These are phyloP conservation scores for Pyrus bretschneideri DNA, from an alignment of 306 rosid genomes.

Conservation along the genomic window DNA sequence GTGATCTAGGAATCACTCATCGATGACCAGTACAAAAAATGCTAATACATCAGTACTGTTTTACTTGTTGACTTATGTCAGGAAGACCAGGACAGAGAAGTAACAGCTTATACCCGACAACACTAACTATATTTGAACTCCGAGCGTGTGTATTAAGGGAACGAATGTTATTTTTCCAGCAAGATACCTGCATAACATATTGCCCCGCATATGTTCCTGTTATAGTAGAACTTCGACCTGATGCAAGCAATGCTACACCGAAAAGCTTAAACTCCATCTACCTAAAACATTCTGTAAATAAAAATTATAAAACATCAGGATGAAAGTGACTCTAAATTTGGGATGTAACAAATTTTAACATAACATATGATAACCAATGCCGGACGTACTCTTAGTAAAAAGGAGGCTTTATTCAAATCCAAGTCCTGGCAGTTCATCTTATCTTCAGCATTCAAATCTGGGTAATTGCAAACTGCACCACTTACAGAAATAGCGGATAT, in stretches of 20 bases:
- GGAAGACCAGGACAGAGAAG: neutral
- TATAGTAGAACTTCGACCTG: constrained; percentile 98
- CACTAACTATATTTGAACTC: neutral
- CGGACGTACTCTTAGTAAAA: constrained; percentile 66
- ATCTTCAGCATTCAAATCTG: constrained; percentile 60
- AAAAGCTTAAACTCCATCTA: constrained; percentile 94
- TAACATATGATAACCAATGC: neutral
- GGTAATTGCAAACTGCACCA: constrained; percentile 78
- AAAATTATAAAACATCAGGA: neutral
- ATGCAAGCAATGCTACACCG: constrained; percentile 88
- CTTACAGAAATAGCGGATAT: constrained; percentile 83
- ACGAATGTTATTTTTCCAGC: neutral
- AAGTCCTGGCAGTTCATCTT: constrained; percentile 64
- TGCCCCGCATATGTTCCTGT: constrained; percentile 99
- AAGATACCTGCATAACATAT: constrained; percentile 92
- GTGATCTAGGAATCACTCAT: neutral
- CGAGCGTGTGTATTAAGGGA: neutral
- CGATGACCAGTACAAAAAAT: neutral
- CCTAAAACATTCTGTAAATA: constrained; percentile 78
- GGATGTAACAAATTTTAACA: neutral
- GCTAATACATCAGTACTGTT: neutral
- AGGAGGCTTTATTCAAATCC: constrained; percentile 91
- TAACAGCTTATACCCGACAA: neutral
- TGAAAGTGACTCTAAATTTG: neutral
- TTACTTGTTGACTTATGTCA: neutral